These are phyloP conservation scores for Cystobasidium slooffiae DNA, from an alignment of 1,284 basidiomycete genomes.

Conservation along the genomic window DNA sequence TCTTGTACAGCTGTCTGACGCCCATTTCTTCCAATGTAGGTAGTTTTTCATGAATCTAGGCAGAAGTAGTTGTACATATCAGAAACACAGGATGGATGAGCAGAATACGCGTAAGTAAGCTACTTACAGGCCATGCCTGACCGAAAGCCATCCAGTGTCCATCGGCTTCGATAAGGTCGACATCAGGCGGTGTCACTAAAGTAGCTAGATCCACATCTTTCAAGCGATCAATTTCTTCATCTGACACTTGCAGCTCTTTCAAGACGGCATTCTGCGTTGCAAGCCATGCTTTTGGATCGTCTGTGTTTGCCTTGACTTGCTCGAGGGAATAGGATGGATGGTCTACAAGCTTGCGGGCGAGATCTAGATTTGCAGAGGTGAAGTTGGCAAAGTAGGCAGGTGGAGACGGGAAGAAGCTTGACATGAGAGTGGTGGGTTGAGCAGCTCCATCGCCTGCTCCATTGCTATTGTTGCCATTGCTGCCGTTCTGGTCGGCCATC, in stretches of 20 bases:
- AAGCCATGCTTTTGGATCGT: slow-evolving; percentile 12
- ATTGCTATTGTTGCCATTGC: slow-evolving; percentile 15
- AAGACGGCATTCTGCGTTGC: slow-evolving; percentile 9
- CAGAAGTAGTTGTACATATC: too few relatives aligned
- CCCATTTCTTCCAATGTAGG: slow-evolving; percentile 53
- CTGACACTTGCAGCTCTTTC: slow-evolving; percentile 44
- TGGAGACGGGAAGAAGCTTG: slow-evolving; percentile 53
- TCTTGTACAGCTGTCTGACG: slow-evolving; percentile 49
- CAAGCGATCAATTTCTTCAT: slow-evolving; percentile 21
- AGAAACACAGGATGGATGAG: too few relatives aligned
- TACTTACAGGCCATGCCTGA: slow-evolving; percentile 53
- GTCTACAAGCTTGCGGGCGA: slow-evolving; percentile 48
- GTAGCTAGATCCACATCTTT: slow-evolving; percentile 46
- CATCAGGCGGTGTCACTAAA: slow-evolving; percentile 54
- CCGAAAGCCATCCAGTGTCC: slow-evolving; percentile 55
- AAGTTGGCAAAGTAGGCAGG: slow-evolving; percentile 53
- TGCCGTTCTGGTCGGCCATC: neutral
- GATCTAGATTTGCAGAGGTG: slow-evolving; percentile 51
- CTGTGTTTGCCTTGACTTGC: neutral
- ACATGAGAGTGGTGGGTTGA: slow-evolving; percentile 38
- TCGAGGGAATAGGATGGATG: slow-evolving; percentile 25
- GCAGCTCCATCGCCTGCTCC: slow-evolving; percentile 16
- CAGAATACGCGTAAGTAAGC: too few relatives aligned
- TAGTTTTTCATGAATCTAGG: slow-evolving; percentile 51
- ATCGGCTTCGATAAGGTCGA: slow-evolving; percentile 54